Percentiles rank a stretch among this genome's conserved stretches.
Evolutionary conservation across 306 rosid species (phyloP).

Genomic region (Arachis stenosperma): DNA sequence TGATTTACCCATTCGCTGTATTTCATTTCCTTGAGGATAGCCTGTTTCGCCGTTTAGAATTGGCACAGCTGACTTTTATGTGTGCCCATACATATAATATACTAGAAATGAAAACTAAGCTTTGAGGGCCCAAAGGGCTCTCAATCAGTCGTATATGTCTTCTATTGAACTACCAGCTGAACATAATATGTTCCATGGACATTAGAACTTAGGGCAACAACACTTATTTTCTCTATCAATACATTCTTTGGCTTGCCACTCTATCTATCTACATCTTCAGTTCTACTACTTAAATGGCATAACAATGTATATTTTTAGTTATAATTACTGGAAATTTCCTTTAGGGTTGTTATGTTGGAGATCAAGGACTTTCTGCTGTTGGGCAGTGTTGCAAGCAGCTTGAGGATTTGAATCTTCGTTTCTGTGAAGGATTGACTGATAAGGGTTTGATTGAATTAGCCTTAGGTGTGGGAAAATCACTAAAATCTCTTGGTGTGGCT

Average conservation of each 20-base stretch:
- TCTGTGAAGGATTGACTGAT: constrained; percentile 93
- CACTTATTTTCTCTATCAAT: constrained; percentile 18
- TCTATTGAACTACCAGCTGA: neutral
- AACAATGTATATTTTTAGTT: constrained; percentile 9
- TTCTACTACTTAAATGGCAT: constrained; percentile 6
- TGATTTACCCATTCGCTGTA: constrained; percentile 1
- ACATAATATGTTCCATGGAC: constrained; percentile 19
- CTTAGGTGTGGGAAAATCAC: constrained; percentile 67
- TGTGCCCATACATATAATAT: too few relatives aligned
- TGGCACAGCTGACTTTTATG: neutral
- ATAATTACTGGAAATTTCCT: constrained; percentile 33
- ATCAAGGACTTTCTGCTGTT: constrained; percentile 80
- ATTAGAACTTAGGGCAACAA: neutral
- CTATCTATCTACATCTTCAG: neutral
- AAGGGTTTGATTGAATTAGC: constrained; percentile 71
- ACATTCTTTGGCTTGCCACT: constrained; percentile 20
- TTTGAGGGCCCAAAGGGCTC: neutral
- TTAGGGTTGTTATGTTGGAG: constrained; percentile 98
- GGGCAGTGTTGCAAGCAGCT: constrained; percentile 84
- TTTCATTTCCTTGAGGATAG: neutral
- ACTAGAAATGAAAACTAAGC: neutral
- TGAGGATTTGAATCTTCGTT: constrained; percentile 86
- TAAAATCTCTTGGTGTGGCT: constrained; percentile 84
- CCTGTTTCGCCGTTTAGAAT: neutral
- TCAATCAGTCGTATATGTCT: neutral